Base-by-base conservation (phyloP, 2,329 filamentous ascomycete species). In the Fusarium beomiforme region DNA sequence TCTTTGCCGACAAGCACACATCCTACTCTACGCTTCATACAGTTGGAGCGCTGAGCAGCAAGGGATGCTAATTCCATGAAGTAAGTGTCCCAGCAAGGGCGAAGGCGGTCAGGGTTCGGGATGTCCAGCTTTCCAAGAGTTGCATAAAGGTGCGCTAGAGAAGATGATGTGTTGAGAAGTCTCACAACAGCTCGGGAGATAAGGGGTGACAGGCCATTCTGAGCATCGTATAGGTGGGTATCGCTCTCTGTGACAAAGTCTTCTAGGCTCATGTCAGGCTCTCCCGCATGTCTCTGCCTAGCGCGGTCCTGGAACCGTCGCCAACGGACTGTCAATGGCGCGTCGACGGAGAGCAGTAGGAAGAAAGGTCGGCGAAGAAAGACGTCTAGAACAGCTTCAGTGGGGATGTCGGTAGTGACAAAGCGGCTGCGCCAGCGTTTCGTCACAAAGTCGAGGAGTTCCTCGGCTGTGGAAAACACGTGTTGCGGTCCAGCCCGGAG, bases 21-120 rank as follows among this genome's bases (percentile, higher is more conserved):
- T 11, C 96, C 96, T 3, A 99, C 96, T 71, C 95, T 90, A 33
- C 96, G 89, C 83, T 98, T 98, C 96, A 99, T 99, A 85, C 96
- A 99, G 81, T 99, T 99, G 78, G 91, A 94, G 71, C 96, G 89
- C 74, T 94, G 92, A 1, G 95, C 93, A 11, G 96, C 96, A 50
- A 99, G 89, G 36, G 93, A 94, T 8, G 96, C 95, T n/a, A 99
- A 86, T 42, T 93, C 90, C 96, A 99, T 99, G 79, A 99, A 99
- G 84, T 99, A 99, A 76, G 93, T 91, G 81, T 99, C 96, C 96
- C 96, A 99, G 51, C 89, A 91, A 2, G 96, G 96, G 3, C 96
- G 90, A 37, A 99, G 86, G 4, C 96, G 91, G 75, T 92, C 88
- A 36, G 91, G 88, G 77, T 96, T 91, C 3, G 92, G 87, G 29